Percentiles rank a stretch among this genome's conserved stretches.
Conservation (phyloP, 495 filamentous ascomycete genomes). For the Thermothielavioides terrestris region DNA sequence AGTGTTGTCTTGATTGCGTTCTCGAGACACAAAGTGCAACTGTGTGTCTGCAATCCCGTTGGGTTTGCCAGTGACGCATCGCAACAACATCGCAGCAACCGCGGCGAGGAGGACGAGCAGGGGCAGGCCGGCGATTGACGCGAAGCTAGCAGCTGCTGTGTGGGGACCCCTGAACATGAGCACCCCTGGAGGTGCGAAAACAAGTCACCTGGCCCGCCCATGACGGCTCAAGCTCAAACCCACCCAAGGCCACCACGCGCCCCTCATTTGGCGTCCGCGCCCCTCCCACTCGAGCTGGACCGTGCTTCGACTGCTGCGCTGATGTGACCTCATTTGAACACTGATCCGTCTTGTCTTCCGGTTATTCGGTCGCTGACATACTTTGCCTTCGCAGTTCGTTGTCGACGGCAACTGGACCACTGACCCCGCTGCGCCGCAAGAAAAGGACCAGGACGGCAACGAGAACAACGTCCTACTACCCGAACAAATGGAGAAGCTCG, state of each 20-base stretch:
- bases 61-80: conserved; percentile 3
- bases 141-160: conserved; percentile 7
- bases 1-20: background rate
- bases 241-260: no score
- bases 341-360: background rate
- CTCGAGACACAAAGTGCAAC: background rate
- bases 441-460: conserved; percentile 68
- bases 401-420: conserved; percentile 83
- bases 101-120: conserved; percentile 1
- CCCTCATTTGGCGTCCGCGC: conserved; percentile 7
- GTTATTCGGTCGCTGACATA: conserved; percentile 11
- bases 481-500: conserved; percentile 42
- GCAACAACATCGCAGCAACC: background rate
- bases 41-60: background rate
- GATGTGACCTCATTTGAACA: background rate
- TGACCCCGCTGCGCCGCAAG: conserved; percentile 67
- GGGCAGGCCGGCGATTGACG: background rate
- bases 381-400: conserved; percentile 56
- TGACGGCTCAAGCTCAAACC: no score
- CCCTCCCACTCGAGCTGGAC: conserved; percentile 3
- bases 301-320: conserved; percentile 1
- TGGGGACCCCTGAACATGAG: no score
- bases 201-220: conserved; percentile 10
- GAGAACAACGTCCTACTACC: conserved; percentile 82
- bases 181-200: conserved; percentile 2